These are phyloP conservation scores for Candolleomyces efflorescens DNA, from an alignment of 768 basidiomycete genomes.

Conservation along the genomic window DNA sequence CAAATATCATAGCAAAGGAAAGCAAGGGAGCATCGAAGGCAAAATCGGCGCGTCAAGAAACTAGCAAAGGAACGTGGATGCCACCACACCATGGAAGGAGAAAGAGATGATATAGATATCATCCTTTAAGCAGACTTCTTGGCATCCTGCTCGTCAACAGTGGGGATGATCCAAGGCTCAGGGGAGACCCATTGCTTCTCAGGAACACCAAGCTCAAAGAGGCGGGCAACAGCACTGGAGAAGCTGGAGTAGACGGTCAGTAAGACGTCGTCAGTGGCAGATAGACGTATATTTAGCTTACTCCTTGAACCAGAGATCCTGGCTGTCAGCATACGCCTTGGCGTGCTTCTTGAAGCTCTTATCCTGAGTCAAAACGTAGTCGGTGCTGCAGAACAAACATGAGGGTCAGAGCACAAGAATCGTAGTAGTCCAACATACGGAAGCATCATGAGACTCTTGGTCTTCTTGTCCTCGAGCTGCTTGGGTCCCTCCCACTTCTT, in stretches of 20 bases:
- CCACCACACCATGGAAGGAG: no score
- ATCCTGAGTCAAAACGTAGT: constrained; percentile 85
- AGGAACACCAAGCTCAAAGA: constrained; percentile 95
- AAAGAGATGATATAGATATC: neutral
- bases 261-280: neutral
- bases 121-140: constrained; percentile 5
- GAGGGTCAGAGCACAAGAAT: neutral
- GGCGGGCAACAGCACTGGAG: constrained; percentile 66
- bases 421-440: constrained; percentile 50
- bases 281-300: constrained; percentile 34
- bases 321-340: constrained; percentile 81
- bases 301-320: constrained; percentile 93
- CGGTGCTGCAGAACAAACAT: constrained; percentile 49
- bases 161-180: constrained; percentile 76
- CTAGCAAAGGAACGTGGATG: neutral
- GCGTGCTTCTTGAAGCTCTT: constrained; percentile 90
- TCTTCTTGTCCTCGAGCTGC: constrained; percentile 91
- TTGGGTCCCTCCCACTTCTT: constrained; percentile 93
- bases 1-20: no score
- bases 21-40: no score
- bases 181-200: constrained; percentile 63
- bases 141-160: constrained; percentile 41
- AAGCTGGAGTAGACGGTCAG: constrained; percentile 50
- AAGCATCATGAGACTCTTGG: constrained; percentile 90
- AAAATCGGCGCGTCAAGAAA: no score